Evolutionary conservation across 192 early-diverging fungal genomes (phyloP), one percentile per base, ranked within the genome.

Genomic region (Geosiphon pyriformis): DNA sequence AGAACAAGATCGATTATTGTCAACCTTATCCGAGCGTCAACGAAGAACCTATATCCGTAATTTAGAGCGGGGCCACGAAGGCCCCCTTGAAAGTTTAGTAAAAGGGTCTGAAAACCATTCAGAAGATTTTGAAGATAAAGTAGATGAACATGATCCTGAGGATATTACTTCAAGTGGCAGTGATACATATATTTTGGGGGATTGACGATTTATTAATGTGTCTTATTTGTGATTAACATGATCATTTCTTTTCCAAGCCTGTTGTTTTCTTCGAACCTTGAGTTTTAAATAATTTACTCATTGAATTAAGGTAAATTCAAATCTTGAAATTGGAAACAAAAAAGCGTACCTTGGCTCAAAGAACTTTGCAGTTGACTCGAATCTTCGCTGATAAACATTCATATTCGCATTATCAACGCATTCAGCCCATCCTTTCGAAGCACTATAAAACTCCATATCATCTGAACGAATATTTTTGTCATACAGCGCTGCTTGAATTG

Each of bases 371-470:
- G 92, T 92, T 31, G 78, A 80, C 60, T 93, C 87, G 73, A 97
- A 98, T 73, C 92, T 81, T 54, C 79, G 74, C 25, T 83, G 78
- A 72, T 98, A 98, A 3, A 84, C 89, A 4, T 93, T 90, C 75
- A 93, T 87, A 30, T 82, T 85, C 1, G 89, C 91, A 57, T 88
- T 66, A 25, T 83, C 85, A 55, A 98, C 93, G 65, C 88, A 91
- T 72, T 96, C 92, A 26, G 90, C 92, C 96, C 96, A 98, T 30
- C 93, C 94, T 31, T 83, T 79, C 1, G 91, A 90, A 7, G 92
- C 89, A n/a, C 90, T 88, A 72, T 91, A 91, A 66, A 96, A 98
- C 68, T 94, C 92, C 80, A 90, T 83, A 62, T 93, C 91, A 67
- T 90, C 90, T 17, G 87, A 79, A 60, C 87, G 83, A 67, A 86